Evolutionary conservation across 352 stramenopile genomes (phyloP).

Genomic region (Halophytophthora polymorphica): DNA sequence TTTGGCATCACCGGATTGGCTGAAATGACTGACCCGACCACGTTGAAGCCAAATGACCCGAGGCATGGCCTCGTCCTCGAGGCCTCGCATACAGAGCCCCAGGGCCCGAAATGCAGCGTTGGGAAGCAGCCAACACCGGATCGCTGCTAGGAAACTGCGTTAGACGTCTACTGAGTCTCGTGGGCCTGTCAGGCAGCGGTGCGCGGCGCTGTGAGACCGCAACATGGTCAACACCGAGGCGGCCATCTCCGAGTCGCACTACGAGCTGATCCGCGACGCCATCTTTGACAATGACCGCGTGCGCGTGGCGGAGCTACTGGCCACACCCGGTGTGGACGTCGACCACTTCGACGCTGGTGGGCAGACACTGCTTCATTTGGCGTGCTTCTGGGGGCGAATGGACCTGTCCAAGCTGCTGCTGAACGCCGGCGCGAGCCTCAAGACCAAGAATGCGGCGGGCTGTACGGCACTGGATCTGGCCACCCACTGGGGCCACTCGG

Average conservation of each 20-base stretch:
- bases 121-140: too few relatives aligned
- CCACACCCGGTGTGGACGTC: slow-evolving; percentile 37
- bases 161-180: not conserved
- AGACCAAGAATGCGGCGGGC: slow-evolving; percentile 66
- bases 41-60: not conserved
- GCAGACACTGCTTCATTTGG: slow-evolving; percentile 71
- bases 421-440: slow-evolving; percentile 54
- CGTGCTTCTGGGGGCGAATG: slow-evolving; percentile 72
- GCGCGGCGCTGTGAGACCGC: too few relatives aligned
- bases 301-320: slow-evolving; percentile 44
- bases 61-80: too few relatives aligned
- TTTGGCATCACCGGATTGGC: not conserved
- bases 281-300: slow-evolving; percentile 67
- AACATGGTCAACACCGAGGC: slow-evolving; percentile 9
- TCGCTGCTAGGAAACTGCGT: too few relatives aligned
- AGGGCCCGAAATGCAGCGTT: too few relatives aligned
- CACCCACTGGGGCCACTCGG: slow-evolving; percentile 72
- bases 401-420: slow-evolving; percentile 61
- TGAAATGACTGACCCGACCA: not conserved
- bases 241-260: slow-evolving; percentile 38
- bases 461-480: slow-evolving; percentile 71
- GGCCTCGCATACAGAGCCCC: too few relatives aligned
- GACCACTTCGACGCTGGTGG: slow-evolving; percentile 73
- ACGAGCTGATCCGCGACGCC: slow-evolving; percentile 66
- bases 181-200: not conserved